These are phyloP conservation scores for Tulasnella sp. DNA, from an alignment of 768 basidiomycete species.

Conservation along the genomic window DNA sequence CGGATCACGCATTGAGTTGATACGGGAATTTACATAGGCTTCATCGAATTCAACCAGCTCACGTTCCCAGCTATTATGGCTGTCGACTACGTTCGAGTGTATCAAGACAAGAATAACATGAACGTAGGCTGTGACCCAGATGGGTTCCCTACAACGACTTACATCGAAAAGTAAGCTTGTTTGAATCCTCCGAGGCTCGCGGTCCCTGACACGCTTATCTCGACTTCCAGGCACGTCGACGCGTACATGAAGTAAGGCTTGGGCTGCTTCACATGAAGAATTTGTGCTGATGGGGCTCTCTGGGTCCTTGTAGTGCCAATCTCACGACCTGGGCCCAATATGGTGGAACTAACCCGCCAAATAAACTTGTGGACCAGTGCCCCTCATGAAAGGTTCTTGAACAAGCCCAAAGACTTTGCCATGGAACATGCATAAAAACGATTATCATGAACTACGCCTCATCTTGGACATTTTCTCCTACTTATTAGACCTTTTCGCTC, in stretches of 20 bases:
- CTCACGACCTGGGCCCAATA: neutral
- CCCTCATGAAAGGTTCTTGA: neutral
- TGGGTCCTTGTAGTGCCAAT: neutral
- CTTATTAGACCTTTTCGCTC: neutral
- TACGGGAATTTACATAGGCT: conserved; percentile 35
- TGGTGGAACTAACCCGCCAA: neutral
- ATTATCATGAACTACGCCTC: neutral
- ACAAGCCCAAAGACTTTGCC: neutral
- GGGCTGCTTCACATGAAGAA: neutral
- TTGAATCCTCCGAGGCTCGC: neutral
- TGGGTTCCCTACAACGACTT: conserved; percentile 68
- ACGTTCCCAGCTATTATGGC: conserved; percentile 36
- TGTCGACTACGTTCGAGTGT: conserved; percentile 86
- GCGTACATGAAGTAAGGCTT: neutral
- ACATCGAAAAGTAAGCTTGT: conserved; percentile 52
- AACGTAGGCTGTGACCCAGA: conserved; percentile 82
- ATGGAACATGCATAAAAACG: neutral
- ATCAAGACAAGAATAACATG: conserved; percentile 58
- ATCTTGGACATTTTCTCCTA: neutral
- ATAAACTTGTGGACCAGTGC: neutral
- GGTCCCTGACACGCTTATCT: neutral
- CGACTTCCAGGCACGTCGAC: neutral
- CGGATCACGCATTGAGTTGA: conserved; percentile 46
- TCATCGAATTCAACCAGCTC: conserved; percentile 25
- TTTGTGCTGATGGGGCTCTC: neutral